Evolutionary conservation across 1,284 basidiomycete genomes (phyloP).

Genomic region (Gymnopus androsaceus): DNA sequence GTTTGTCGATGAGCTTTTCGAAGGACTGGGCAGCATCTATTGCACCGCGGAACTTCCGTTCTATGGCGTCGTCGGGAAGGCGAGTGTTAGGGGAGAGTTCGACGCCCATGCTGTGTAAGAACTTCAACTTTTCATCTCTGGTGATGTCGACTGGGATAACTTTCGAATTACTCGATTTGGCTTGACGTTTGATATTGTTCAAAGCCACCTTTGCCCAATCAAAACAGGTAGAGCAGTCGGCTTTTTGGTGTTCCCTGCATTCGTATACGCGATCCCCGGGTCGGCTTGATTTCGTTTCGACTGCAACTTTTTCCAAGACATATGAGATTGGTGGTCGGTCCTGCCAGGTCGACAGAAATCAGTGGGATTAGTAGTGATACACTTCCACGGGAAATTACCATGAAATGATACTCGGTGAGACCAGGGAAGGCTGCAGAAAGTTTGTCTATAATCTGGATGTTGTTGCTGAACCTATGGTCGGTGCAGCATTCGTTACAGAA

Average conservation of each 20-base stretch:
- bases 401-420: constrained; percentile 6
- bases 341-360: background rate
- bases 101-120: constrained; percentile 12
- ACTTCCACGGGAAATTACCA: constrained; percentile 21
- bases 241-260: constrained; percentile 28
- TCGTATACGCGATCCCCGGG: constrained; percentile 20
- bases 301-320: constrained; percentile 29
- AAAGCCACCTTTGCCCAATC: constrained; percentile 28
- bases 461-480: constrained; percentile 36
- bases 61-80: constrained; percentile 10
- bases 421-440: constrained; percentile 19
- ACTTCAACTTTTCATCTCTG: constrained; percentile 6
- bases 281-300: constrained; percentile 21
- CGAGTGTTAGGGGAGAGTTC: constrained; percentile 9
- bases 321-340: constrained; percentile 18
- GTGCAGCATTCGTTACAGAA: constrained; percentile 31
- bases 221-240: constrained; percentile 34
- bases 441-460: constrained; percentile 31
- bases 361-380: background rate
- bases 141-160: constrained; percentile 6
- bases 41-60: constrained; percentile 11
- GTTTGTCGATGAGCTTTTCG: background rate
- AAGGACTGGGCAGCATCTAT: constrained; percentile 14
- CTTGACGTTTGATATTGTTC: constrained; percentile 7
- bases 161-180: constrained; percentile 1